These are phyloP conservation scores for Adansonia gregorii DNA, from an alignment of 441 rosid genomes.

Conservation along the genomic window DNA sequence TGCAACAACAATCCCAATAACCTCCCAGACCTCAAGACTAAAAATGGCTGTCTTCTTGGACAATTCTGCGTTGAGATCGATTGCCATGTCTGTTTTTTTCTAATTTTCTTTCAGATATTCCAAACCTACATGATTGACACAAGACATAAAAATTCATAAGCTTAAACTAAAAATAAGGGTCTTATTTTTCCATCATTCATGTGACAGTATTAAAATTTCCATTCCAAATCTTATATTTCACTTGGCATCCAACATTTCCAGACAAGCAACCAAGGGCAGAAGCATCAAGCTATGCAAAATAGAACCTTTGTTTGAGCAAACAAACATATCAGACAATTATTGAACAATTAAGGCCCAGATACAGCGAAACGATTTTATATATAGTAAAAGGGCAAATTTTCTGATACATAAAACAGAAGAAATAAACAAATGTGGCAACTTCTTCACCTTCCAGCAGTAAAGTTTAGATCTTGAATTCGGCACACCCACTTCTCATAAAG, in stretches of 20 bases:
- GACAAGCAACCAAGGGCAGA: not conserved
- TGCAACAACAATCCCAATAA: conserved; percentile 63
- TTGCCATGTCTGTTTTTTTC: conserved; percentile 51
- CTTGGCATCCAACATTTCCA: not conserved
- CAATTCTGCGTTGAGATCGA: conserved; percentile 64
- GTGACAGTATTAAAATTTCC: too few relatives aligned
- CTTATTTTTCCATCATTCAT: too few relatives aligned
- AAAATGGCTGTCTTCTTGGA: conserved; percentile 68
- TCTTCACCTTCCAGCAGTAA: conserved; percentile 27
- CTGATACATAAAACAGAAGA: not conserved
- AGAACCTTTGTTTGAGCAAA: conserved; percentile 22
- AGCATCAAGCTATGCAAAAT: conserved; percentile 10
- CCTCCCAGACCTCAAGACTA: conserved; percentile 80
- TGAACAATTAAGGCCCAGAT: conserved; percentile 20
- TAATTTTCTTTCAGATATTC: conserved; percentile 24
- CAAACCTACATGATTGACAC: conserved; percentile 37
- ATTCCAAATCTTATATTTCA: not conserved
- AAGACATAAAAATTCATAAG: conserved; percentile 21
- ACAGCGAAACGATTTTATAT: not conserved
- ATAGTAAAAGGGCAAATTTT: not conserved
- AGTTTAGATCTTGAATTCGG: conserved; percentile 51
- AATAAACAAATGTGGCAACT: not conserved
- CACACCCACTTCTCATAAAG: conserved; percentile 24
- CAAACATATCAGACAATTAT: conserved; percentile 35
- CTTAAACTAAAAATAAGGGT: not conserved